Conservation (phyloP, 2,329 filamentous ascomycete genomes). For the Teratosphaeriaceae sp. region DNA sequence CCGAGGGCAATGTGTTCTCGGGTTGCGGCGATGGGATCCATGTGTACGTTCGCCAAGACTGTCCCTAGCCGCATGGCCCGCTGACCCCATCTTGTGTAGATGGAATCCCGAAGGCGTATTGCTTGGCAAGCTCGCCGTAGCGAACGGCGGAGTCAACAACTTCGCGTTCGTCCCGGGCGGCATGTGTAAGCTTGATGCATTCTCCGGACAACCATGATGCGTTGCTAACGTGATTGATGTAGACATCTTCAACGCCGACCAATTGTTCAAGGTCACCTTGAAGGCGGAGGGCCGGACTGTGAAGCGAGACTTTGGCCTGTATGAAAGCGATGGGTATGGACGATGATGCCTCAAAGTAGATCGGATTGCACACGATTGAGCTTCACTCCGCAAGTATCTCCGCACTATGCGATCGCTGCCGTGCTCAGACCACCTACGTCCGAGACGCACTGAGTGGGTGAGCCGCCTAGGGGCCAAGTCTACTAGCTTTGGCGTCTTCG, state of each 20-base stretch:
- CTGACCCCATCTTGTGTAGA: slow-evolving; percentile 5
- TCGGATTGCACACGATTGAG: no score
- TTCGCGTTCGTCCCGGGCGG: slow-evolving; percentile 29
- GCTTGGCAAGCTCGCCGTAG: slow-evolving; percentile 49
- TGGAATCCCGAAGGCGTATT: slow-evolving; percentile 45
- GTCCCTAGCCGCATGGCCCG: neutral
- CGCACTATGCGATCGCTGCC: no score
- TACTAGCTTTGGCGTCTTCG: no score
- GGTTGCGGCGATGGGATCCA: slow-evolving; percentile 48
- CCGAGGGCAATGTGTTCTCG: slow-evolving; percentile 48
- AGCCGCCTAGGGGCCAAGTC: no score
- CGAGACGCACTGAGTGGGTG: no score
- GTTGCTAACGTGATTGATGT: slow-evolving; percentile 1
- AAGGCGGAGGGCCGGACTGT: slow-evolving; percentile 28
- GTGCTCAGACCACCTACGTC: no score
- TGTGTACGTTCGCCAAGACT: slow-evolving; percentile 32
- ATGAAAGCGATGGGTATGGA: slow-evolving; percentile 1
- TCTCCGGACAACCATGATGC: neutral
- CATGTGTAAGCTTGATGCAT: slow-evolving; percentile 27
- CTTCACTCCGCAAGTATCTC: no score
- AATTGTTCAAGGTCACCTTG: slow-evolving; percentile 27
- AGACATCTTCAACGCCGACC: slow-evolving; percentile 27
- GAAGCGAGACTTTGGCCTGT: slow-evolving; percentile 25
- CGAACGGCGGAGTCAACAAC: slow-evolving; percentile 32
- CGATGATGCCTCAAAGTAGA: no score